Evolutionary conservation across 805 yeast species (phyloP).

Genomic region (Yarrowia osloensis): DNA sequence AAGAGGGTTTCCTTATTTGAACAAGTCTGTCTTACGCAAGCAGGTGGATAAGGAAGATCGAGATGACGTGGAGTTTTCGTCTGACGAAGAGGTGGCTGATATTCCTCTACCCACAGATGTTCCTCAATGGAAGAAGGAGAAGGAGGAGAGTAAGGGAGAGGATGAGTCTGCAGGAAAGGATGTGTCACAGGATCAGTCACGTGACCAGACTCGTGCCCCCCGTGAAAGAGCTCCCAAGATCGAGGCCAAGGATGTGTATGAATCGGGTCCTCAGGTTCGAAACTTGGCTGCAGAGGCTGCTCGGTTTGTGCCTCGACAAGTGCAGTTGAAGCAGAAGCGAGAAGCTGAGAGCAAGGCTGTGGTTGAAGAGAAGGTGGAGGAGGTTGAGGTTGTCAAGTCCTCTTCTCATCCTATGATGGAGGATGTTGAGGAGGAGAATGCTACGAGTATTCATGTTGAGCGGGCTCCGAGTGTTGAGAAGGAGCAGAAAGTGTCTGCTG

Average conservation of each 20-base stretch:
- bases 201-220: too few species aligned
- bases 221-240: too few species aligned
- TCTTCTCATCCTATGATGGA: background rate
- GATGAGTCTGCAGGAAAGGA: background rate
- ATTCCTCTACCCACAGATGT: background rate
- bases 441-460: constrained; percentile 15
- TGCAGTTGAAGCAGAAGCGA: constrained; percentile 1
- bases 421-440: background rate
- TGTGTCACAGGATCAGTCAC: background rate
- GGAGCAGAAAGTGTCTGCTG: background rate
- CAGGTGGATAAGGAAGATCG: background rate
- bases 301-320: constrained; percentile 21
- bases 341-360: background rate
- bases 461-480: background rate
- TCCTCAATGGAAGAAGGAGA: constrained; percentile 7
- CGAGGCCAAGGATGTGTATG: constrained; percentile 7
- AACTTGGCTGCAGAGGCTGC: constrained; percentile 25
- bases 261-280: constrained; percentile 16
- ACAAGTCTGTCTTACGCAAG: background rate
- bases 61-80: constrained; percentile 6
- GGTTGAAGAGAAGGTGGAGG: background rate
- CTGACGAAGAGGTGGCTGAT: constrained; percentile 2
- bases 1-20: constrained; percentile 40
- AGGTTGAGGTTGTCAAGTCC: background rate
- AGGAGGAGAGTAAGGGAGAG: background rate